phyloP scores from a whole-genome alignment of 169 alveolate genomes.

The Plasmodium knowlesi region DNA sequence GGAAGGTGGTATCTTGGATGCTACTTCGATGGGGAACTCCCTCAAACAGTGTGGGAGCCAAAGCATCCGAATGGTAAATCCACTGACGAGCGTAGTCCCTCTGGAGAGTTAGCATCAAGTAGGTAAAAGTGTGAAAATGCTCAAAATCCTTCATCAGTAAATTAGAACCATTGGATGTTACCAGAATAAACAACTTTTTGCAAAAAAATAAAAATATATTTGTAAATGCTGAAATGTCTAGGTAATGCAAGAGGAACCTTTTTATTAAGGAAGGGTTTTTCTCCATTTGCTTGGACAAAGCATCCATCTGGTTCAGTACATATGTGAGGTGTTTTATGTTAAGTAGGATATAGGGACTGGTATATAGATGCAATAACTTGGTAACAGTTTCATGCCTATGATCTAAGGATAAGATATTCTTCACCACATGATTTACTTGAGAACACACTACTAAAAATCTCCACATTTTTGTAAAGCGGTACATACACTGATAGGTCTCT shows the following conservation, averaged over 20 bases:
- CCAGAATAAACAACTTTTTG: conserved; percentile 2
- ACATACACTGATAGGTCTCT: not conserved
- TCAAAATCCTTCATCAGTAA: not conserved
- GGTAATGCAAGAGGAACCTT: not conserved
- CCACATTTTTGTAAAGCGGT: conserved; percentile 1
- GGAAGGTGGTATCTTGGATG: not conserved
- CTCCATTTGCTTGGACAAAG: not conserved
- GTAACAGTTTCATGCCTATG: conserved; percentile 3
- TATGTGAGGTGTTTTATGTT: conserved; percentile 12
- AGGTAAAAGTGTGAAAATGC: not conserved
- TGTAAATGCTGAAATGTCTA: conserved; percentile 5
- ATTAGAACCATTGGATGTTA: not conserved
- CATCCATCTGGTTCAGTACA: not conserved
- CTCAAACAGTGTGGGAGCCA: not conserved
- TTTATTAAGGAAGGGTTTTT: not conserved
- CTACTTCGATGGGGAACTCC: not conserved
- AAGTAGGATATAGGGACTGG: not conserved
- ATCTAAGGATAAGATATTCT: conserved; percentile 8
- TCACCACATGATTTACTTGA: conserved; percentile 8
- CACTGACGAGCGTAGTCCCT: not conserved
- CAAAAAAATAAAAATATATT: not conserved
- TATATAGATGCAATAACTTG: not conserved
- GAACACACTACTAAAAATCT: not conserved
- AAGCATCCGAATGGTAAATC: not conserved
- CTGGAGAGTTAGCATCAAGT: not conserved